Percentiles rank a stretch among this genome's conserved stretches.
phyloP scores from a whole-genome alignment of 2,329 filamentous ascomycete genomes.

The Pseudocercospora musae region DNA sequence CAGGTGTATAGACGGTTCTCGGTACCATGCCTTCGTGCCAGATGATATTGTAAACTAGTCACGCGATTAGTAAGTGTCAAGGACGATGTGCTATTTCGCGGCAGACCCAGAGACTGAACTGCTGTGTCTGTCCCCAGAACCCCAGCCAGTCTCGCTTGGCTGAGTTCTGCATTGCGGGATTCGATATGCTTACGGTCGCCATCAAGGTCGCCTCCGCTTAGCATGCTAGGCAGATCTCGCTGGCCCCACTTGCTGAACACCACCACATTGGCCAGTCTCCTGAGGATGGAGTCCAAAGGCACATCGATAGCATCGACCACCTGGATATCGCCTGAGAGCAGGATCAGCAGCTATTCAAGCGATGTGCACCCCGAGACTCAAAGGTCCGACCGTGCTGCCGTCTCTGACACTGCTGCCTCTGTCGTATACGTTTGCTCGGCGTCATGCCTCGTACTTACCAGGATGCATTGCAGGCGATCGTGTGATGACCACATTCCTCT shows the following conservation, averaged over 20 bases:
- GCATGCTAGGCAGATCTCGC: constrained; percentile 72
- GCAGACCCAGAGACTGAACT: no score
- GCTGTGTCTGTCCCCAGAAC: no score
- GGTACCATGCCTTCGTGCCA: constrained; percentile 60
- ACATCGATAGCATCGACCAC: constrained; percentile 57
- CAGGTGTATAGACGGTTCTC: constrained; percentile 50
- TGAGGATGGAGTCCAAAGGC: constrained; percentile 59
- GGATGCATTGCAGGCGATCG: constrained; percentile 79
- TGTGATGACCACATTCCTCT: constrained; percentile 60
- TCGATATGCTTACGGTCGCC: constrained; percentile 54
- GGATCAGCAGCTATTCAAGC: no score
- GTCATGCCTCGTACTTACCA: constrained; percentile 40
- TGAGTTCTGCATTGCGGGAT: no score
- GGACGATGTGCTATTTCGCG: no score
- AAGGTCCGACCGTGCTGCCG: no score
- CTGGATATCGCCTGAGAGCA: constrained; percentile 59
- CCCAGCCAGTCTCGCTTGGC: no score
- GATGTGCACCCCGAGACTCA: no score
- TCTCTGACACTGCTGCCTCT: no score
- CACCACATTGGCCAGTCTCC: constrained; percentile 66
- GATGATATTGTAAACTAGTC: constrained; percentile 66
- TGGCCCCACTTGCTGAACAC: constrained; percentile 69
- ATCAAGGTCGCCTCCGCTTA: constrained; percentile 80
- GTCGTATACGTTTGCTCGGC: no score
- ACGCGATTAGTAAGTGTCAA: no score